These are phyloP conservation scores for Dendrothele bispora DNA, from an alignment of 768 basidiomycete species.

Conservation along the genomic window DNA sequence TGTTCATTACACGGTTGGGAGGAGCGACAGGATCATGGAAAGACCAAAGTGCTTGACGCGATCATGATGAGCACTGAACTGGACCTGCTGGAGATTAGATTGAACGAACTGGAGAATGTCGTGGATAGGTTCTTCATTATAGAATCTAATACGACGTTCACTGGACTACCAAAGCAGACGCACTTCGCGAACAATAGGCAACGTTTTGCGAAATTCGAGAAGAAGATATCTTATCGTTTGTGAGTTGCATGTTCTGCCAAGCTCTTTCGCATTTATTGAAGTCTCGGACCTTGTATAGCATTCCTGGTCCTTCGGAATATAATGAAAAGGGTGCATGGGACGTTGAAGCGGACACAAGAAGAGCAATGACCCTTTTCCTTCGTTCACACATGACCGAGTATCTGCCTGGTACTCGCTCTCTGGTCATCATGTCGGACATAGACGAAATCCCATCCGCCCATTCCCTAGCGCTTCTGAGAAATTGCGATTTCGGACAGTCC, in stretches of 20 bases:
- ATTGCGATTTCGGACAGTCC: constrained; percentile 50
- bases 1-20: constrained; percentile 59
- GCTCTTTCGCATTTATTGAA: neutral
- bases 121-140: constrained; percentile 63
- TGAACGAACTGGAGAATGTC: constrained; percentile 57
- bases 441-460: constrained; percentile 61
- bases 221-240: constrained; percentile 55
- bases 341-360: constrained; percentile 48
- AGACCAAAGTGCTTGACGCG: constrained; percentile 52
- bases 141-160: constrained; percentile 63
- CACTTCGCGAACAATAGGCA: constrained; percentile 46
- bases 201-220: constrained; percentile 48
- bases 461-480: constrained; percentile 49
- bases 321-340: constrained; percentile 48
- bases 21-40: constrained; percentile 28
- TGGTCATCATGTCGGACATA: constrained; percentile 62
- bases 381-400: constrained; percentile 33
- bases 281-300: constrained; percentile 28
- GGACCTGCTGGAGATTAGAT: constrained; percentile 61
- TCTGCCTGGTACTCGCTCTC: constrained; percentile 28
- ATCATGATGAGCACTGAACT: constrained; percentile 64
- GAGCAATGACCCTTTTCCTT: constrained; percentile 49
- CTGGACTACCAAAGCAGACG: constrained; percentile 54
- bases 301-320: constrained; percentile 44
- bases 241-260: constrained; percentile 24